Conservation (phyloP, 1,284 basidiomycete genomes). For the Malassezia nana region DNA sequence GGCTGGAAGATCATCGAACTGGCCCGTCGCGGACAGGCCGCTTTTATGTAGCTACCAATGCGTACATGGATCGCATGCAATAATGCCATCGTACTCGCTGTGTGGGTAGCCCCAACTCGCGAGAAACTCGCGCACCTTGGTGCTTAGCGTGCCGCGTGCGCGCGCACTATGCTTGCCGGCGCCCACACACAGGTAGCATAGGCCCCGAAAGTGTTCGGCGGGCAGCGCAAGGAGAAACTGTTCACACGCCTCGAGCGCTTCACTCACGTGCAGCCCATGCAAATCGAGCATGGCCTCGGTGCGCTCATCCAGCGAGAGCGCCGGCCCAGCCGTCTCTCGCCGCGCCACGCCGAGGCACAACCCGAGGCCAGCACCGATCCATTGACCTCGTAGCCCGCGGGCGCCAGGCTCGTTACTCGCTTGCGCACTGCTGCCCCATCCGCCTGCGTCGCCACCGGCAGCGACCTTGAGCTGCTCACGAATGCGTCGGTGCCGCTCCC, state of each 20-base stretch:
- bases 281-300: conserved; percentile 58
- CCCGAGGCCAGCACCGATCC: conserved; percentile 64
- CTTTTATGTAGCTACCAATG: conserved; percentile 51
- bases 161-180: conserved; percentile 85
- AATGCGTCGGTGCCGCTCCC: conserved; percentile 60
- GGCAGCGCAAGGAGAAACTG: conserved; percentile 73
- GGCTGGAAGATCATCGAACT: conserved; percentile 98
- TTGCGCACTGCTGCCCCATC: conserved; percentile 17
- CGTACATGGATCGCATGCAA: conserved; percentile 74
- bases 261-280: conserved; percentile 65
- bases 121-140: conserved; percentile 76
- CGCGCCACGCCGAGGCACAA: conserved; percentile 38
- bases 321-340: conserved; percentile 55
- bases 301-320: conserved; percentile 55
- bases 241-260: conserved; percentile 81
- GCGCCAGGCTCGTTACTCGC: conserved; percentile 73
- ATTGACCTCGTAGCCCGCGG: conserved; percentile 62
- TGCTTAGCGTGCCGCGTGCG: conserved; percentile 70
- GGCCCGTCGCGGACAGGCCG: conserved; percentile 21
- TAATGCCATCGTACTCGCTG: conserved; percentile 77
- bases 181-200: conserved; percentile 70
- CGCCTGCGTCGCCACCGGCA: conserved; percentile 18
- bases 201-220: conserved; percentile 65
- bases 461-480: conserved; percentile 60
- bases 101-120: conserved; percentile 77